Base-by-base conservation (phyloP, 2,329 filamentous ascomycete genomes). In the Fusarium chaquense region DNA sequence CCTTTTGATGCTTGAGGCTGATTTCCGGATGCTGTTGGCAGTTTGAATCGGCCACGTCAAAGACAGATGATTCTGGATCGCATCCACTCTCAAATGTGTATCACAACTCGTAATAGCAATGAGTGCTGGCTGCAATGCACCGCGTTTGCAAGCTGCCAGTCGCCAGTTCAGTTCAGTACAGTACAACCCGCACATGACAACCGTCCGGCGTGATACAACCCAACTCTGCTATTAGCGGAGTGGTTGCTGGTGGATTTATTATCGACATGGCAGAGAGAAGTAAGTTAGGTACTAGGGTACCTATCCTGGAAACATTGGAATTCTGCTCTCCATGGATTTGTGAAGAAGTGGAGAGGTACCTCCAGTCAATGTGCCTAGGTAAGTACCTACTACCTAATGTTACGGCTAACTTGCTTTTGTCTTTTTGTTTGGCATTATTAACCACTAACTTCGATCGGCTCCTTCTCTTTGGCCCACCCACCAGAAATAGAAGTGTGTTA, bases 101-200 rank as follows among this genome's bases (percentile, higher is more conserved):
- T 70, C 62, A 70, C 53, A 67, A 70, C 45, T 70, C 62, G 51
- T 43, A 50, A 50, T 43, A 36, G n/a, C 20, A 36, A 35, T 46
- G 44, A 26, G 33, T 50, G 46, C 32, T 24, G 11, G 26, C 51
- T 52, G 56, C 65, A 43, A 22, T 32, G 58, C 38, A 38, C 41
- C 54, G 40, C 41, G 36, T 57, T 46, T 41, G 36, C 30, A 56
- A n/a, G 41, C 58, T 58, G 51, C 49, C 46, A 38, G 60, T 54
- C 44, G 59, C 44, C 28, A 32, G 13, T 46, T 32, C 28, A 22
- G 13, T 46, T 20, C n/a, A 32, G 44, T 62, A 35, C 30, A 53
- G 20, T 20, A 20, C 20, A 20, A 20, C 20, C 20, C 20, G 20
- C 20, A 20, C 20, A 26, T 26, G 24, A 26, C 24, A 26, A 26